These are phyloP conservation scores for Starmerella kuoi DNA, from an alignment of 805 yeast species.

Conservation along the genomic window DNA sequence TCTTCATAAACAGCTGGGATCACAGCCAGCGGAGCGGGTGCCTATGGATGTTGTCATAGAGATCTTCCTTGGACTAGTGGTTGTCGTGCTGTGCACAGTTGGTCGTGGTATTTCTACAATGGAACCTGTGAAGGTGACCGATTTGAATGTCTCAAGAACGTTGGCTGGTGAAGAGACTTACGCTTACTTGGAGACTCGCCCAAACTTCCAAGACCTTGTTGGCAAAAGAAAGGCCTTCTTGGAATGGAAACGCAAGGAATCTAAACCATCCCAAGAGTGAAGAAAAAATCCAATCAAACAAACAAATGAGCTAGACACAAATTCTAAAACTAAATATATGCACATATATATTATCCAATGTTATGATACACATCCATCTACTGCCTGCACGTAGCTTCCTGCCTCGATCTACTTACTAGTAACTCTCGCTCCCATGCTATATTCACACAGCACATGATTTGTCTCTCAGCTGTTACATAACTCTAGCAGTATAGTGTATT, in stretches of 20 bases:
- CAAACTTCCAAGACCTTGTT: constrained; percentile 40
- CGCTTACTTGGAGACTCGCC: constrained; percentile 39
- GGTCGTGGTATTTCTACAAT: constrained; percentile 30
- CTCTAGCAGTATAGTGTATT: too few species aligned
- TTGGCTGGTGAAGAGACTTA: constrained; percentile 38
- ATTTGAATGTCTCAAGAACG: constrained; percentile 40
- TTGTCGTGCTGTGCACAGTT: constrained; percentile 32
- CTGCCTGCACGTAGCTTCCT: too few species aligned
- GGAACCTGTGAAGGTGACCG: constrained; percentile 38
- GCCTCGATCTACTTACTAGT: too few species aligned
- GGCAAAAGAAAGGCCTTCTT: constrained; percentile 36
- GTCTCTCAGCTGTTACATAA: too few species aligned
- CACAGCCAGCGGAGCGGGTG: background rate
- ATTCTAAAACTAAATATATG: too few species aligned
- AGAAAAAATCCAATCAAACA: background rate
- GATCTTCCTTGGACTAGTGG: constrained; percentile 36
- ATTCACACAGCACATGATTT: too few species aligned
- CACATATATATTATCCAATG: too few species aligned
- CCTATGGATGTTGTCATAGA: constrained; percentile 36
- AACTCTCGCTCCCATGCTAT: too few species aligned
- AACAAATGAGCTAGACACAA: background rate
- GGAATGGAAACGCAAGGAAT: constrained; percentile 19
- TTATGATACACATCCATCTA: too few species aligned
- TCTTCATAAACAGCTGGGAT: constrained; percentile 4
- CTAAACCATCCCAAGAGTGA: background rate